A percentile compares a stretch with the other conserved stretches of the same genome.
Evolutionary conservation across 176 grass and related monocot species (phyloP).

Genomic region (Saccharum spontaneum): DNA sequence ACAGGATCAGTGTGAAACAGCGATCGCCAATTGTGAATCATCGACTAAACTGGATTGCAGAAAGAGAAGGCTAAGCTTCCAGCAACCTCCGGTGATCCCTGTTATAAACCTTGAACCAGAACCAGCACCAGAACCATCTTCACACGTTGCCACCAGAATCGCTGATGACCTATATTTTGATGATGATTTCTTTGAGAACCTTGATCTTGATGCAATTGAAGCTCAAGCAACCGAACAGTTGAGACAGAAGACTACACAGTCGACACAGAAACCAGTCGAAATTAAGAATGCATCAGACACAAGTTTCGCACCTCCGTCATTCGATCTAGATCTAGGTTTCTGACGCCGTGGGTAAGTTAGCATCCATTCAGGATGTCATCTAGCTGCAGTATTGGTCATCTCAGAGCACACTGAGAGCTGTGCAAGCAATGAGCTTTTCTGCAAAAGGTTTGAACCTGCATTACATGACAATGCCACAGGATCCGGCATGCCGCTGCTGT

Average conservation of each 20-base stretch:
- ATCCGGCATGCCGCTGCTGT: neutral
- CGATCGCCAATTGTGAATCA: conserved; percentile 42
- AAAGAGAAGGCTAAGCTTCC: conserved; percentile 92
- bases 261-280: conserved; percentile 21
- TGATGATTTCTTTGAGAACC: conserved; percentile 71
- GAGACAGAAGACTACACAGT: conserved; percentile 43
- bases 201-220: conserved; percentile 88
- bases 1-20: conserved; percentile 35
- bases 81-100: conserved; percentile 40
- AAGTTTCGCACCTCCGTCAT: conserved; percentile 47
- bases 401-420: neutral
- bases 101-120: conserved; percentile 40
- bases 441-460: neutral
- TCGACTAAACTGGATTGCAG: conserved; percentile 64
- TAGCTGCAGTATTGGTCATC: neutral
- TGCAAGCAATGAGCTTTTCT: neutral
- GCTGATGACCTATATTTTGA: conserved; percentile 30
- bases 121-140: neutral
- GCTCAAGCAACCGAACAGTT: conserved; percentile 52
- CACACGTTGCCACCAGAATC: neutral
- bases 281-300: conserved; percentile 32
- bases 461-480: neutral
- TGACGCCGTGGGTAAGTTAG: conserved; percentile 19
- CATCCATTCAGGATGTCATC: conserved; percentile 21
- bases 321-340: conserved; percentile 59